These are phyloP conservation scores for Rhizopogon sp. DNA, from an alignment of 768 basidiomycete species.

Conservation along the genomic window DNA sequence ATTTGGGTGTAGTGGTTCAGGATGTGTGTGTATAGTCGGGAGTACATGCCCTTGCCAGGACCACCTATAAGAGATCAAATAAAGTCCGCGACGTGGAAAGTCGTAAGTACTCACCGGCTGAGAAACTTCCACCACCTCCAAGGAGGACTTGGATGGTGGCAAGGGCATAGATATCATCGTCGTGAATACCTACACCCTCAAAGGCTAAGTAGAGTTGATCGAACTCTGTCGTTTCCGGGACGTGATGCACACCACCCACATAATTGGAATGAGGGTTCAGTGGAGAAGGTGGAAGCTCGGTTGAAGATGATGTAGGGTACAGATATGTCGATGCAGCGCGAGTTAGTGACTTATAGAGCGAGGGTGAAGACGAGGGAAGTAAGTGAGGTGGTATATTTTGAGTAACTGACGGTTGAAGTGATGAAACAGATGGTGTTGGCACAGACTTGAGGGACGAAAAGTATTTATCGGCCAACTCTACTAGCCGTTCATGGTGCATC, in stretches of 20 bases:
- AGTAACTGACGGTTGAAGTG: slow-evolving; percentile 25
- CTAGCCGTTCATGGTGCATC: slow-evolving; percentile 84
- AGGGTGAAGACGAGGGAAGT: slow-evolving; percentile 48
- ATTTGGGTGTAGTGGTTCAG: slow-evolving; percentile 91
- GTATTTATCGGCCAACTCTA: slow-evolving; percentile 78
- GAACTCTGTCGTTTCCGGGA: slow-evolving; percentile 67
- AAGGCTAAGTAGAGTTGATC: slow-evolving; percentile 92
- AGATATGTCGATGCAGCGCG: slow-evolving; percentile 75
- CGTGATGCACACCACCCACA: slow-evolving; percentile 78
- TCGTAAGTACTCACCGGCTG: slow-evolving; percentile 54
- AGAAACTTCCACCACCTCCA: slow-evolving; percentile 95
- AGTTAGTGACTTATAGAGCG: slow-evolving; percentile 61
- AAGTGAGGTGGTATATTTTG: slow-evolving; percentile 50
- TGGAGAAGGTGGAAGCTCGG: slow-evolving; percentile 3
- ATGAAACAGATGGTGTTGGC: slow-evolving; percentile 16
- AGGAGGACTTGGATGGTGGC: slow-evolving; percentile 94
- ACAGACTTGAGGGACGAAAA: slow-evolving; percentile 64
- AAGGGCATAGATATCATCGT: slow-evolving; percentile 87
- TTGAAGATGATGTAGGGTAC: slow-evolving; percentile 32
- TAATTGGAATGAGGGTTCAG: slow-evolving; percentile 49
- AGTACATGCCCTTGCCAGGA: slow-evolving; percentile 99
- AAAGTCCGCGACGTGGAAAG: neutral
- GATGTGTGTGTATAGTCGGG: slow-evolving; percentile 91
- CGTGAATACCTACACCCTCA: slow-evolving; percentile 87
- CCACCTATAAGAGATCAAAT: slow-evolving; percentile 50